Evolutionary conservation across 129 eudicot genomes (phyloP), one percentile per base, ranked within the genome.

Genomic region (Arctium lappa): DNA sequence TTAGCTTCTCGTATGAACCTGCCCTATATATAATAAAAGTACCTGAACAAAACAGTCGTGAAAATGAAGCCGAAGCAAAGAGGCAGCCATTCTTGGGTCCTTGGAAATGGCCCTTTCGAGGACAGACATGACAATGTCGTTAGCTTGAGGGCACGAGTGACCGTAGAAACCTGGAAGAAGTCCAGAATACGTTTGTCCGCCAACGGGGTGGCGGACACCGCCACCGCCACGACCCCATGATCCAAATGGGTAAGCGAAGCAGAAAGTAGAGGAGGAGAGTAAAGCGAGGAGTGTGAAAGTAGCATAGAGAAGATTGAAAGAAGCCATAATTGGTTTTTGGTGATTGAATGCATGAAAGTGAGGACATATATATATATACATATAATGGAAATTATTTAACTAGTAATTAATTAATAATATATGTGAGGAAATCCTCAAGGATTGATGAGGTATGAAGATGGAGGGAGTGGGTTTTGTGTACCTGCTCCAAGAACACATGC

Each of bases 11-110:
- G 27, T 22, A 22, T 22, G 0, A 22, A 22, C 27, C 27, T 22
- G 27, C 27, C 27, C 27, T 50, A 50, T 4, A n/a, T 53, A 53
- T 53, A 11, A 42, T 40, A 12, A 6, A 6, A 11, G 18, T 79
- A 91, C 98, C 91, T 91, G 93, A 76, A 91, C 93, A 84, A 95
- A 95, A 79, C 98, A 95, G 81, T 95, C 99, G 60, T 95, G 99
- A 79, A 95, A 95, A 76, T 95, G 99, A 84, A 95, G 98, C 79
- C 99, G 84, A 4, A 95, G 91, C 85, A 95, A 90, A 85, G 99
- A 91, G 42, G 99, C 98, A 75, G 97, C 98, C 88, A 91, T 89
- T 65, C 98, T 84, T 37, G 95, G 91, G 30, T 90, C 98, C 85
- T 85, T 85, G 1, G 97, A 84, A 56, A 93, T 89, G 84, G 91